A percentile compares a stretch with the other conserved stretches of the same genome.
phyloP scores from a whole-genome alignment of 1,284 basidiomycete genomes.

The Pseudozyma thailandica region DNA sequence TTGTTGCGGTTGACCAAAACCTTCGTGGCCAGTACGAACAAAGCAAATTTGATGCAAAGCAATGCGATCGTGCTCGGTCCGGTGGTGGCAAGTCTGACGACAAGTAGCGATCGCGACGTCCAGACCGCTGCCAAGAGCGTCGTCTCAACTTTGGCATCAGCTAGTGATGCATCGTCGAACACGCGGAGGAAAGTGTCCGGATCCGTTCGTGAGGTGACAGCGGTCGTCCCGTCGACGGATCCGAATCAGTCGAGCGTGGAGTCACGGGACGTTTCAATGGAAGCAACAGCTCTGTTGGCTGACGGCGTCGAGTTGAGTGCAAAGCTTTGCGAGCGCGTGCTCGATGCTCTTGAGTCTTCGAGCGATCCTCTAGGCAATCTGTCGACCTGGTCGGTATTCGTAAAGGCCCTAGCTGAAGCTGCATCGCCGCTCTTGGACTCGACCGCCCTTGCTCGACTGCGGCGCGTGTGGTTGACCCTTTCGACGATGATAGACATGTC shows the following conservation, averaged over 20 bases:
- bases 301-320: background rate
- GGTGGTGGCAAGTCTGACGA: slow-evolving; percentile 10
- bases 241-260: no score
- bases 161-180: background rate
- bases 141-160: slow-evolving; percentile 5
- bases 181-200: background rate
- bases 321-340: slow-evolving; percentile 4
- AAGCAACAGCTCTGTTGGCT: slow-evolving; percentile 1
- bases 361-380: background rate
- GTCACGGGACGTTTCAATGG: background rate
- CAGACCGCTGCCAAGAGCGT: slow-evolving; percentile 8
- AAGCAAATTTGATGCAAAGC: slow-evolving; percentile 13
- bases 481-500: background rate
- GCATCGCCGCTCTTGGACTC: background rate
- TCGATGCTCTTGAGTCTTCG: slow-evolving; percentile 3
- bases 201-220: background rate
- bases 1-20: slow-evolving; percentile 24
- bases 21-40: slow-evolving; percentile 20
- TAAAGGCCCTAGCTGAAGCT: slow-evolving; percentile 23
- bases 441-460: background rate
- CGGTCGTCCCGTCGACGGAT: background rate
- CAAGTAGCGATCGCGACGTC: slow-evolving; percentile 28
- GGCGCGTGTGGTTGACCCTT: background rate
- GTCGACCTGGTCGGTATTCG: slow-evolving; percentile 15
- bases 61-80: slow-evolving; percentile 17